Base-by-base conservation (phyloP, 768 basidiomycete species). In the Tricholoma saponaceum region DNA sequence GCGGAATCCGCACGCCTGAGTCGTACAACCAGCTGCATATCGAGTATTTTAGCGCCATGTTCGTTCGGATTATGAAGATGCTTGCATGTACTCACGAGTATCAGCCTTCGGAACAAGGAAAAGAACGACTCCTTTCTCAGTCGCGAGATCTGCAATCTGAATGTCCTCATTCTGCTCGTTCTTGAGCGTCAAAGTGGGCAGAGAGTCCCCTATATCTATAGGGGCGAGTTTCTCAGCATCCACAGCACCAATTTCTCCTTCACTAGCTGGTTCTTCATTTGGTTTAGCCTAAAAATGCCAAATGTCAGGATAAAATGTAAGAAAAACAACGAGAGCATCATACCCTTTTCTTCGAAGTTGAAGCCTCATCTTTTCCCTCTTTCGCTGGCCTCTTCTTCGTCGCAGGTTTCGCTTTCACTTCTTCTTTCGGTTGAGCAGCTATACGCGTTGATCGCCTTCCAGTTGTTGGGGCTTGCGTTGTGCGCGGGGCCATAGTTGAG, bases 1-100 rank as follows among this genome's bases (percentile, higher is more conserved):
- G 18, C 93, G 82, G 79, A 90, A 98, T 4, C 87, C 90, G 68
- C 95, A 98, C 0, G 95, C 95, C 70, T 98, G 95, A 33, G 75
- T 87, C 3, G 94, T 98, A 74, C 95, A 97, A 28, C 95, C 94
- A 54, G 89, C 90, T 91, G 59, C 25, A 51, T 50, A 53, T 39
- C 7, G 23, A 25, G 13, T 13, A 5, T 10, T 39, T 43, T 8
- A 26, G 52, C 5, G 13, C 41, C 8, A 16, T 35, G 33, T 22
- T 54, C 9, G 33, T 22, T 54, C 9, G 23, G 49, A 32, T 20
- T 5, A 43, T 20, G 41, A 18, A 18, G 6, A 18, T 18, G 2
- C 5, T 5, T 5, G 55, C 28, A 25, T 43, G 28, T 3, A 72
- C 89, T 63, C 63, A 93, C 88, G 85, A n/a, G 90, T 94, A 74